Evolutionary conservation across 352 stramenopile genomes (phyloP).

Genomic region (Phytophthora europaea): DNA sequence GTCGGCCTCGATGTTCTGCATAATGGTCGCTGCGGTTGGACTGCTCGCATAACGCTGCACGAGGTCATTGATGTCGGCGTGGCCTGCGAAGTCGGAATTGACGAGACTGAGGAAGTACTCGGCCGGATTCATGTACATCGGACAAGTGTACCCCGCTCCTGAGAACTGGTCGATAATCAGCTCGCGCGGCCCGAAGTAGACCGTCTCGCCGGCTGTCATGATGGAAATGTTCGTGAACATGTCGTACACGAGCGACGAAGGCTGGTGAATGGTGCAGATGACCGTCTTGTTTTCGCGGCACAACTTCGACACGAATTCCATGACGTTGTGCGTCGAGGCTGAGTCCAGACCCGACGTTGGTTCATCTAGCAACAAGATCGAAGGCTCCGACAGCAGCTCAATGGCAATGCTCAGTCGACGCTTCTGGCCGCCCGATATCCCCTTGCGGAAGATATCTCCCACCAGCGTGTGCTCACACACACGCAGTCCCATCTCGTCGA

Average conservation of each 20-base stretch:
- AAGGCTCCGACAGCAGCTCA: conserved; percentile 94
- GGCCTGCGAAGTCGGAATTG: conserved; percentile 59
- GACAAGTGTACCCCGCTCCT: conserved; percentile 55
- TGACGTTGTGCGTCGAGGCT: conserved; percentile 88
- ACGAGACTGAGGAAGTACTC: conserved; percentile 71
- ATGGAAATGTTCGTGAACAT: conserved; percentile 76
- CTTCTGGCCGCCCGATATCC: conserved; percentile 89
- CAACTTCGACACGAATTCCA: conserved; percentile 72
- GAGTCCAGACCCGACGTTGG: conserved; percentile 94
- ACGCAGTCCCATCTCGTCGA: conserved; percentile 75
- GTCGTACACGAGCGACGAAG: conserved; percentile 68
- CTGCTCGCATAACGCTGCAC: conserved; percentile 11
- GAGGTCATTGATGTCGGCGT: conserved; percentile 24
- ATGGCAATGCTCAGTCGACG: conserved; percentile 94
- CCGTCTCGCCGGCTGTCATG: conserved; percentile 74
- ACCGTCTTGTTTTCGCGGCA: conserved; percentile 80
- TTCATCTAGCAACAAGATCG: conserved; percentile 96
- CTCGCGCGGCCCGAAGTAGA: conserved; percentile 91
- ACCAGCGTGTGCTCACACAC: conserved; percentile 70
- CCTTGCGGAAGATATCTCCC: conserved; percentile 54
- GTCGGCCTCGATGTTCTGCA: conserved; percentile 21
- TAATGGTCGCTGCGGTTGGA: conserved; percentile 9
- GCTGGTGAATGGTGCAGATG: conserved; percentile 89
- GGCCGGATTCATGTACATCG: conserved; percentile 68
- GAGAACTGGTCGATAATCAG: conserved; percentile 55